Base-by-base conservation (phyloP, 2,329 filamentous ascomycete genomes). In the Exophiala alcalophila region DNA sequence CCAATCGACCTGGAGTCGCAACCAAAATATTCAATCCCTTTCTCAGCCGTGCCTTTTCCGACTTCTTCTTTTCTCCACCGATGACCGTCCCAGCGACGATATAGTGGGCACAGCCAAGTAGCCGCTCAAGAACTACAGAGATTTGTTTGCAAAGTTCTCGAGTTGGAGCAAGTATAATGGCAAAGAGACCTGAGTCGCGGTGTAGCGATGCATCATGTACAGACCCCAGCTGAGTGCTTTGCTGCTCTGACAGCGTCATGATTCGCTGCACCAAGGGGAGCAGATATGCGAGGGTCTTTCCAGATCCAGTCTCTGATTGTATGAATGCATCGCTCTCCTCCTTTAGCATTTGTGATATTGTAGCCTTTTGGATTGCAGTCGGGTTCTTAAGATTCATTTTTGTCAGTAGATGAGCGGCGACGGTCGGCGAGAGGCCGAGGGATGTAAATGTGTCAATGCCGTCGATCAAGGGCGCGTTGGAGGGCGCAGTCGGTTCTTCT, bases 21-120 rank as follows among this genome's bases (percentile, higher is more conserved):
- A 98, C 88, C 24, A 98, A 69, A 31, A 98, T 95, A 66, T 97
- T 98, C 59, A 96, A 75, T 4, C 92, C 92, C 65, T 97, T 97
- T 48, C 92, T 76, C 55, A 98, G 68, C 32, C 92, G 77, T n/a
- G 90, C 87, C 66, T 96, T 98, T 65, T 96, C 94, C 0, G 86
- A 80, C 57, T 84, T 82, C 62, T 84, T 84, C 62, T 81, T 83
- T 62, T 84, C 80, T 33, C 81, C 81, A 65, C 81, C 81, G 54
- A 81, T 81, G 11, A 84, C 92, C 0, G 87, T 91, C 1, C 91
- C 94, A 15, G 87, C 86, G 2, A 97, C 91, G 19, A 98, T 81
- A 86, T 90, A 97, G 21, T 92, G 88, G 27, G 88, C 87, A 52
- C 87, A 92, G n/a, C 86, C 78, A 9, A 97, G 72, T 7, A 98